These are phyloP conservation scores for Ganoderma lucidum DNA, from an alignment of 1,284 basidiomycete species.

Conservation along the genomic window DNA sequence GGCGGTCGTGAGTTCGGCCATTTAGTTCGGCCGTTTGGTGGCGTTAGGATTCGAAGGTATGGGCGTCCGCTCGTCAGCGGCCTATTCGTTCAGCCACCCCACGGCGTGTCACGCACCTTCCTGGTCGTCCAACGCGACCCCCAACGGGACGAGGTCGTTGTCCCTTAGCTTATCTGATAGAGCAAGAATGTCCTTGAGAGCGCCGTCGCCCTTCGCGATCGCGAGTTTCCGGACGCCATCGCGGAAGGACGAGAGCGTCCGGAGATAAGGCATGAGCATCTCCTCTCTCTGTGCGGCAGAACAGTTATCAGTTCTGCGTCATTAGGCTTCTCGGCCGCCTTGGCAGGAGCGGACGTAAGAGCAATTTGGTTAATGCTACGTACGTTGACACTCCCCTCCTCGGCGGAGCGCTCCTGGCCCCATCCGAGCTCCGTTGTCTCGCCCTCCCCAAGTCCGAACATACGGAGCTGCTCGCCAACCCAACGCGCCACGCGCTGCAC, in stretches of 20 bases:
- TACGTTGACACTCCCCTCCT: constrained; percentile 58
- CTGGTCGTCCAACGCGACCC: constrained; percentile 96
- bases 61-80: background rate
- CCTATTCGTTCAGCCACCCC: background rate
- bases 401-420: constrained; percentile 63
- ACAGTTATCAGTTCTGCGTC: background rate
- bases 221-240: constrained; percentile 89
- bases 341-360: constrained; percentile 2
- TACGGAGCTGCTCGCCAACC: constrained; percentile 90
- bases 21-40: background rate
- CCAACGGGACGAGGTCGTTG: constrained; percentile 89
- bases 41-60: constrained; percentile 7
- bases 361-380: constrained; percentile 45
- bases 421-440: constrained; percentile 71
- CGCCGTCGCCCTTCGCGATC: constrained; percentile 72
- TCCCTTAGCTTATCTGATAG: constrained; percentile 93
- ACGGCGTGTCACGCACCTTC: constrained; percentile 65
- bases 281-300: constrained; percentile 72
- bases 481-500: constrained; percentile 84
- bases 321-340: background rate
- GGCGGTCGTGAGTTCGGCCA: background rate
- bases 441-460: constrained; percentile 96
- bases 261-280: constrained; percentile 90
- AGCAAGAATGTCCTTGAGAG: constrained; percentile 80
- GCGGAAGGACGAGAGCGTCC: constrained; percentile 89